Conservation (phyloP, 2,329 filamentous ascomycete genomes). For the Tolypocladium pustulatum region DNA sequence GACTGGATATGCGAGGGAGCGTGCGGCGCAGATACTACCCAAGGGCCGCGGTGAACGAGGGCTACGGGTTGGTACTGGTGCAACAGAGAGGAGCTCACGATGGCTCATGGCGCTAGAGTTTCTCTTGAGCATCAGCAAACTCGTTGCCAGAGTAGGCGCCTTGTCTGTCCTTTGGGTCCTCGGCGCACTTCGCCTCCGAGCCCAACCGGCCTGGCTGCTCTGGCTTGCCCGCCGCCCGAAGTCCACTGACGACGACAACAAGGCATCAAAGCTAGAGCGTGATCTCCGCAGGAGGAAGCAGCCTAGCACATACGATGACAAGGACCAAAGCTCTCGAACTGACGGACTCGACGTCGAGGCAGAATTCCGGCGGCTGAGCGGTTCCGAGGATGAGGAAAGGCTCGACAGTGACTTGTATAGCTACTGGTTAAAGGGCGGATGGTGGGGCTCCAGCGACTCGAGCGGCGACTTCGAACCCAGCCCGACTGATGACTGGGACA, state of each 20-base stretch:
- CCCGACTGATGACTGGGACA: constrained; percentile 52
- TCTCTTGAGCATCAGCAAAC: constrained; percentile 56
- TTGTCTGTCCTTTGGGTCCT: constrained; percentile 42
- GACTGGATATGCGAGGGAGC: constrained; percentile 60
- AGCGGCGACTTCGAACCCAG: constrained; percentile 66
- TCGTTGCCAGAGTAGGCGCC: constrained; percentile 20
- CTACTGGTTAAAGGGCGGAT: constrained; percentile 76
- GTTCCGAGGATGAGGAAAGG: constrained; percentile 45
- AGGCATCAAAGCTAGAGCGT: neutral
- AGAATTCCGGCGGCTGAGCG: constrained; percentile 54
- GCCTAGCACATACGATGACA: constrained; percentile 24
- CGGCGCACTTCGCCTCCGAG: constrained; percentile 31
- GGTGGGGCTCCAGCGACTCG: constrained; percentile 73
- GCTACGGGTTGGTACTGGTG: constrained; percentile 59
- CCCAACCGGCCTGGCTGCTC: constrained; percentile 40
- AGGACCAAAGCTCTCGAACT: constrained; percentile 44
- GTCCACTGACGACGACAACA: neutral
- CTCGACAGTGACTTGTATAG: constrained; percentile 67
- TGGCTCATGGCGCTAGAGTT: constrained; percentile 72
- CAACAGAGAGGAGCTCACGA: constrained; percentile 65
- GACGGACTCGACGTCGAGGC: constrained; percentile 70
- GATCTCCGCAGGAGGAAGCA: neutral
- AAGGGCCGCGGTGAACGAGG: constrained; percentile 36
- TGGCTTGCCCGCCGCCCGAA: constrained; percentile 29
- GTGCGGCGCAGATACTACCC: constrained; percentile 49